Evolutionary conservation across 148 eudicot genomes (phyloP).

Genomic region (Rheum nobile): DNA sequence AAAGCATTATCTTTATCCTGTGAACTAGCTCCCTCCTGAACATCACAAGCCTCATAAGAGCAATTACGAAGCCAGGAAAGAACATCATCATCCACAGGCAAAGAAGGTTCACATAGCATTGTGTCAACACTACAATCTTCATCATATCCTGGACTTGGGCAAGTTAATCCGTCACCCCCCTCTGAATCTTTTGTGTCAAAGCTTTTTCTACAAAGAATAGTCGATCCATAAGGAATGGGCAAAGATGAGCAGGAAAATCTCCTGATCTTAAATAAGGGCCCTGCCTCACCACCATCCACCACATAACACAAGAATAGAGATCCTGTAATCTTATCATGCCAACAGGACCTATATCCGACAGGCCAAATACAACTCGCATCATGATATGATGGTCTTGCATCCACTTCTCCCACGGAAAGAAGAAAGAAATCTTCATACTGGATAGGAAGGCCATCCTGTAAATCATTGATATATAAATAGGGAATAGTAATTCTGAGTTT

Average conservation of each 20-base stretch:
- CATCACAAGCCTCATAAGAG: slow-evolving; percentile 15
- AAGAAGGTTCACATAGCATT: slow-evolving; percentile 36
- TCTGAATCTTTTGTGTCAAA: slow-evolving; percentile 14
- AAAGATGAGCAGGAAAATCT: slow-evolving; percentile 44
- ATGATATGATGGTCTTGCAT: slow-evolving; percentile 46
- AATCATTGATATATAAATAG: slow-evolving; percentile 7
- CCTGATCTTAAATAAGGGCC: slow-evolving; percentile 43
- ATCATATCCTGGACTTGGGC: slow-evolving; percentile 16
- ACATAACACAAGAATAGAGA: slow-evolving; percentile 58
- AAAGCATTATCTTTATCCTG: slow-evolving; percentile 2
- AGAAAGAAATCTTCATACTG: slow-evolving; percentile 66
- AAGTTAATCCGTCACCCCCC: slow-evolving; percentile 13
- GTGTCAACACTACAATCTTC: slow-evolving; percentile 38
- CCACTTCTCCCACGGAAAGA: slow-evolving; percentile 51
- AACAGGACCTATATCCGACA: slow-evolving; percentile 58
- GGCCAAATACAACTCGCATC: slow-evolving; percentile 47
- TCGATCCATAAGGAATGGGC: slow-evolving; percentile 48
- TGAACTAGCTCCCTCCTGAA: neutral
- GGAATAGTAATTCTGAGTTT: neutral
- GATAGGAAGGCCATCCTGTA: slow-evolving; percentile 57
- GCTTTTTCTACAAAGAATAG: slow-evolving; percentile 25
- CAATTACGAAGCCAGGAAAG: slow-evolving; percentile 34
- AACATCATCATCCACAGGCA: slow-evolving; percentile 34
- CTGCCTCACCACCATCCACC: slow-evolving; percentile 50
- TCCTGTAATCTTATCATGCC: slow-evolving; percentile 75